Evolutionary conservation across 495 filamentous ascomycete species (phyloP).

Genomic region (Aspergillus ostianus): DNA sequence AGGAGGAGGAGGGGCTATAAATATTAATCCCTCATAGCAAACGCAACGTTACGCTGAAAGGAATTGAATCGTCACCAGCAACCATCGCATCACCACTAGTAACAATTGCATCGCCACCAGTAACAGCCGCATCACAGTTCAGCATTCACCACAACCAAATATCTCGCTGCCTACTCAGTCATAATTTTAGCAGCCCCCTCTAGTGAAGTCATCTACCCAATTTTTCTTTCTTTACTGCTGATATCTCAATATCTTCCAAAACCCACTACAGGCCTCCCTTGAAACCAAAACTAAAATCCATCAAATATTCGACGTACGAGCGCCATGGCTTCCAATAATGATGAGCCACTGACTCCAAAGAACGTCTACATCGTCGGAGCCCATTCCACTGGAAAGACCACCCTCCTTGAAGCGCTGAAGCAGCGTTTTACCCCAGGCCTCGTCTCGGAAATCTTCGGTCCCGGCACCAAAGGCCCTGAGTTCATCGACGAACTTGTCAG

Average conservation of each 20-base stretch:
- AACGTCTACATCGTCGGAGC: conserved; percentile 7
- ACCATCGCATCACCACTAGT: background rate
- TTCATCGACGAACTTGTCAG: background rate
- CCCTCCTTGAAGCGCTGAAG: background rate
- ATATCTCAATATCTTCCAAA: too few species aligned
- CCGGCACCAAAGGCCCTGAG: background rate
- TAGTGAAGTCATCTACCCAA: too few species aligned
- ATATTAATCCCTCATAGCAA: background rate
- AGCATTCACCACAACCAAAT: too few species aligned
- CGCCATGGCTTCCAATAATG: background rate
- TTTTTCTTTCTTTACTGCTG: too few species aligned
- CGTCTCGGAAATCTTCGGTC: background rate
- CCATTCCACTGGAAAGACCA: conserved; percentile 6
- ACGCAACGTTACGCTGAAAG: background rate
- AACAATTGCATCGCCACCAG: background rate
- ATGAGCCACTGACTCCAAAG: background rate
- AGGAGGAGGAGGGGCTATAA: background rate
- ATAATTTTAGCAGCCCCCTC: too few species aligned
- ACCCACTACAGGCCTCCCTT: too few species aligned
- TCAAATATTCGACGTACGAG: background rate
- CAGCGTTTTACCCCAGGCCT: background rate
- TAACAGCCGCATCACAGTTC: background rate
- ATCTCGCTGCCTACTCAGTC: too few species aligned
- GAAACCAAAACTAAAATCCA: background rate
- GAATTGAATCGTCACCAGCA: background rate